A percentile compares a stretch with the other conserved stretches of the same genome.
Conservation (phyloP, 345 rosid genomes). For the Acer saccharum region DNA sequence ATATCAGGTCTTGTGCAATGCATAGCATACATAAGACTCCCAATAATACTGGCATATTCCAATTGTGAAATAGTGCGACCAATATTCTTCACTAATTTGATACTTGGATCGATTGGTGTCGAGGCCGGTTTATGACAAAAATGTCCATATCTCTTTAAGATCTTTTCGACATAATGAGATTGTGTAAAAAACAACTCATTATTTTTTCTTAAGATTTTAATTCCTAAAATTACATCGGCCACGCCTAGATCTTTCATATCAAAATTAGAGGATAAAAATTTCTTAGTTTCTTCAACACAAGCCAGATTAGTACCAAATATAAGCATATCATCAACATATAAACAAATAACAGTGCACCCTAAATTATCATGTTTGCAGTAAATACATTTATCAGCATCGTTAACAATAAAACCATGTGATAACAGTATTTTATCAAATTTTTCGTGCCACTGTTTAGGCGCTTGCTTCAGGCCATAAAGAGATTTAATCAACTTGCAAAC, state of each 20-base stretch:
- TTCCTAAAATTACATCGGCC: too few species aligned
- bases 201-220: not conserved
- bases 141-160: not conserved
- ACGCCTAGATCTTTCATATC: too few species aligned
- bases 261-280: not conserved
- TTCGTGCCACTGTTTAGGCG: too few species aligned
- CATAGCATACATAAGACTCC: too few species aligned
- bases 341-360: not conserved
- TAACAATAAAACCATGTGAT: not conserved
- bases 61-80: too few species aligned
- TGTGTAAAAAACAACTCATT: not conserved
- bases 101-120: not conserved
- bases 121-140: not conserved
- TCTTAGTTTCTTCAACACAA: not conserved
- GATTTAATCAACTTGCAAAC: too few species aligned
- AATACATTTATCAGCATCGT: not conserved
- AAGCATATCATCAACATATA: not conserved
- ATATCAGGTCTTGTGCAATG: too few species aligned
- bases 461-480: too few species aligned
- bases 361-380: not conserved
- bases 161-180: not conserved
- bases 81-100: not conserved
- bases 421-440: too few species aligned
- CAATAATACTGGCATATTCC: too few species aligned
- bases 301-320: not conserved